Conservation (phyloP, 257 asterid species). For the Misopates orontium region DNA sequence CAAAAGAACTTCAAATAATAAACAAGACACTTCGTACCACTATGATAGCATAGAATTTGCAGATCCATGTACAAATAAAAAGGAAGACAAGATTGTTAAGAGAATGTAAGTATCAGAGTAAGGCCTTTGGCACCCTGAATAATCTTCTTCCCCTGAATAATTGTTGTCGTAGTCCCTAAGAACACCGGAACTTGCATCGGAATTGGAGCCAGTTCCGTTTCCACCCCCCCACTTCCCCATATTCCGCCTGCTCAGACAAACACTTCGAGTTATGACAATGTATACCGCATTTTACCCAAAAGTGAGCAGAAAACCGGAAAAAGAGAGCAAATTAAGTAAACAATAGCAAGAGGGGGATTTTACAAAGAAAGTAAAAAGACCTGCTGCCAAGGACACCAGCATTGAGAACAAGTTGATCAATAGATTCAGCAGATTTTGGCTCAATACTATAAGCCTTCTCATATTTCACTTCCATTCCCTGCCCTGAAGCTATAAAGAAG, state of each 20-base stretch:
- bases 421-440: slow-evolving; percentile 53
- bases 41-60: slow-evolving; percentile 4
- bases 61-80: slow-evolving; percentile 25
- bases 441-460: slow-evolving; percentile 67
- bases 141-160: slow-evolving; percentile 50
- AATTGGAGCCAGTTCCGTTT: slow-evolving; percentile 34
- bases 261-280: background rate
- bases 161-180: slow-evolving; percentile 57
- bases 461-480: slow-evolving; percentile 50
- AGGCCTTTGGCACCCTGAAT: slow-evolving; percentile 34
- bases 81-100: slow-evolving; percentile 27
- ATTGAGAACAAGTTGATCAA: slow-evolving; percentile 51
- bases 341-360: slow-evolving; percentile 2
- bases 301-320: slow-evolving; percentile 18
- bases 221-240: slow-evolving; percentile 65
- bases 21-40: slow-evolving; percentile 4
- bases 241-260: slow-evolving; percentile 42
- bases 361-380: no score
- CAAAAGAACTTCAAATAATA: background rate
- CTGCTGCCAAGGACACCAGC: slow-evolving; percentile 57
- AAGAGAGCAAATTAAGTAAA: background rate
- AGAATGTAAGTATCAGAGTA: slow-evolving; percentile 18
- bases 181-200: slow-evolving; percentile 48
- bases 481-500: slow-evolving; percentile 58
- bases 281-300: background rate